Base-by-base conservation (phyloP, 805 yeast genomes). In the Lachancea quebecensis region DNA sequence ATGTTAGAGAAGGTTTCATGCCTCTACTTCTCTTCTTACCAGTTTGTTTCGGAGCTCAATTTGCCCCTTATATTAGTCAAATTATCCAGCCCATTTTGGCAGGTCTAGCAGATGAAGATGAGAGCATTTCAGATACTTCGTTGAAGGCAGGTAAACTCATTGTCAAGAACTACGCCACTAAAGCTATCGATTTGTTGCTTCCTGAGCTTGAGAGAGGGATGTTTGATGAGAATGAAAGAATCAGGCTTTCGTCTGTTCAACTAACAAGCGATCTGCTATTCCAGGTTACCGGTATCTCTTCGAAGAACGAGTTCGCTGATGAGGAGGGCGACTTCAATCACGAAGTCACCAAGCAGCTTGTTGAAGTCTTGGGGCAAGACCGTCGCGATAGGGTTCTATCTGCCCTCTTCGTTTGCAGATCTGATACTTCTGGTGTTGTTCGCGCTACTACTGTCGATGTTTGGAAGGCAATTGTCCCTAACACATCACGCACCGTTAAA, bases 401-500 rank as follows among this genome's bases (percentile, higher is more conserved):
- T 1, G 73, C 90, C n/a, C 71, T 93, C 54, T 93, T 89, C 65
- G 81, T 93, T 30, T 90, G 97, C 65, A 89, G 99, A 65, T 86
- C 95, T 11, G 99, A 93, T 70, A 78, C 81, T 34, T 78, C 93
- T 33, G 87, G 87, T 54, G 74, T 81, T 53, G 99, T 93, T 25
- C 81, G 99, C 57, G 80, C 80, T 52, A 85, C 95, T 21, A 82
- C 98, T 10, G 79, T 87, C 48, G 96, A 93, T 57, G 88, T 93
- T 39, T 93, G 99, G 99, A 90, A 90, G 68, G 88, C 96, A 0
- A 72, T 93, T 60, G 97, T 93, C 42, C 85, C 95, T 39, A 93
- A 93, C 63, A 93, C 99, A 17, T 98, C 99, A 36, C 81, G 85
- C 60, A 86, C 96, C 3, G 84, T 93, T 39, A 91, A 86, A 70